A percentile compares a stretch with the other conserved stretches of the same genome.
These are phyloP conservation scores for Ogataea pignaliae DNA, from an alignment of 805 yeast genomes.

Conservation along the genomic window DNA sequence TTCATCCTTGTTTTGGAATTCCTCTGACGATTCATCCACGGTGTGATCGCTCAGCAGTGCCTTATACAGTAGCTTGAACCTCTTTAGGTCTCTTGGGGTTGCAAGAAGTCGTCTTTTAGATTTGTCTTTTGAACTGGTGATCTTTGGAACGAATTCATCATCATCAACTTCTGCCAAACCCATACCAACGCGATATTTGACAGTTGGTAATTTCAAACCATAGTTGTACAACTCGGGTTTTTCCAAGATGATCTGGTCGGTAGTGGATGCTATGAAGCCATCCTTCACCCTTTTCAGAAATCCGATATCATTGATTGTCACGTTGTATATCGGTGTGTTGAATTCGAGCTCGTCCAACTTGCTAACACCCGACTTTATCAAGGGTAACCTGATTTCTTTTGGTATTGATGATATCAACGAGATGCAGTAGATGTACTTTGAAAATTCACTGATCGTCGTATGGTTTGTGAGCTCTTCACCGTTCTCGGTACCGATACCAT, in stretches of 20 bases:
- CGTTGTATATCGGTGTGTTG: slow-evolving; percentile 53
- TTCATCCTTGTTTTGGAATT: slow-evolving; percentile 3
- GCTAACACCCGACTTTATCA: slow-evolving; percentile 25
- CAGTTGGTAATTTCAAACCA: slow-evolving; percentile 26
- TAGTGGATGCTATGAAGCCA: slow-evolving; percentile 57
- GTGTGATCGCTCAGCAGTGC: slow-evolving; percentile 8
- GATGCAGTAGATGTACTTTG: slow-evolving; percentile 53
- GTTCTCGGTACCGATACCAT: neutral
- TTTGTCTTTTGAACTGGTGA: slow-evolving; percentile 10
- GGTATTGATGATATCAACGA: slow-evolving; percentile 64
- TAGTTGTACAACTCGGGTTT: slow-evolving; percentile 49
- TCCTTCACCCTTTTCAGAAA: slow-evolving; percentile 26
- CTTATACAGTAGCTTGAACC: slow-evolving; percentile 28
- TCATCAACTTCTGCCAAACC: neutral
- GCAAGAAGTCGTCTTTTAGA: slow-evolving; percentile 17
- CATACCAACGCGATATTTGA: neutral
- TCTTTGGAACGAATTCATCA: slow-evolving; percentile 17
- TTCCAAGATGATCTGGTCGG: slow-evolving; percentile 60
- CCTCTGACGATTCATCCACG: slow-evolving; percentile 1
- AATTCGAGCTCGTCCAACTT: slow-evolving; percentile 22
- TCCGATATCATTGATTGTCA: slow-evolving; percentile 55
- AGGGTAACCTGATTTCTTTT: slow-evolving; percentile 35
- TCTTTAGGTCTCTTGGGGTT: slow-evolving; percentile 35
- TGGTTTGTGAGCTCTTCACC: slow-evolving; percentile 8
- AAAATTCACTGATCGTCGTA: slow-evolving; percentile 33